Evolutionary conservation across 768 basidiomycete species (phyloP).

Genomic region (Lactarius akahatsu): DNA sequence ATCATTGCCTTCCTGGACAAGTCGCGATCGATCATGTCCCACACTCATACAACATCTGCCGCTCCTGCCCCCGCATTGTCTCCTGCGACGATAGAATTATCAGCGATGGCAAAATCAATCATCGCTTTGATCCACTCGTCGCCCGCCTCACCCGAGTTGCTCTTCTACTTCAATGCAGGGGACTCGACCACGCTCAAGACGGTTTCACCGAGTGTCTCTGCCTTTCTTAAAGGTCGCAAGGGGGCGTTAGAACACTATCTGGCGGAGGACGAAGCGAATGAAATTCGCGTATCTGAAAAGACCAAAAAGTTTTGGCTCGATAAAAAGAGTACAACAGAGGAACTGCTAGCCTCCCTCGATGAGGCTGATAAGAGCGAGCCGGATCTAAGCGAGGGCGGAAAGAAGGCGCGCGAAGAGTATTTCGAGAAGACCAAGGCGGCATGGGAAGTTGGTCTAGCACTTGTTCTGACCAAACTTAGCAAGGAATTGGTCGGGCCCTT

Average conservation of each 20-base stretch:
- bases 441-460: slow-evolving; percentile 53
- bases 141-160: slow-evolving; percentile 58
- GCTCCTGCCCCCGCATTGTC: slow-evolving; percentile 75
- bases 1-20: slow-evolving; percentile 82
- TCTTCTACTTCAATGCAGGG: slow-evolving; percentile 60
- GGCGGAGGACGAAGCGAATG: slow-evolving; percentile 48
- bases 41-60: slow-evolving; percentile 64
- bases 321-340: slow-evolving; percentile 47
- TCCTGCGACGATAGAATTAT: slow-evolving; percentile 78
- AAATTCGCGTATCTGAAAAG: slow-evolving; percentile 57
- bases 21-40: slow-evolving; percentile 68
- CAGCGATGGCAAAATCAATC: slow-evolving; percentile 44
- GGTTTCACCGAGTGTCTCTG: slow-evolving; percentile 46
- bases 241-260: slow-evolving; percentile 52
- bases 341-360: slow-evolving; percentile 46
- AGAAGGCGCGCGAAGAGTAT: slow-evolving; percentile 47
- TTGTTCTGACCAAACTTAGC: slow-evolving; percentile 48
- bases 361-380: slow-evolving; percentile 43
- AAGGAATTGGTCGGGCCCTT: slow-evolving; percentile 64
- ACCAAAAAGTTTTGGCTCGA: slow-evolving; percentile 61
- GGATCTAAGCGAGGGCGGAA: slow-evolving; percentile 43
- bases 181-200: slow-evolving; percentile 50
- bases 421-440: slow-evolving; percentile 48
- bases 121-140: slow-evolving; percentile 63
- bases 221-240: slow-evolving; percentile 48